phyloP scores from a whole-genome alignment of 305 asterid genomes.

The Ajuga reptans region DNA sequence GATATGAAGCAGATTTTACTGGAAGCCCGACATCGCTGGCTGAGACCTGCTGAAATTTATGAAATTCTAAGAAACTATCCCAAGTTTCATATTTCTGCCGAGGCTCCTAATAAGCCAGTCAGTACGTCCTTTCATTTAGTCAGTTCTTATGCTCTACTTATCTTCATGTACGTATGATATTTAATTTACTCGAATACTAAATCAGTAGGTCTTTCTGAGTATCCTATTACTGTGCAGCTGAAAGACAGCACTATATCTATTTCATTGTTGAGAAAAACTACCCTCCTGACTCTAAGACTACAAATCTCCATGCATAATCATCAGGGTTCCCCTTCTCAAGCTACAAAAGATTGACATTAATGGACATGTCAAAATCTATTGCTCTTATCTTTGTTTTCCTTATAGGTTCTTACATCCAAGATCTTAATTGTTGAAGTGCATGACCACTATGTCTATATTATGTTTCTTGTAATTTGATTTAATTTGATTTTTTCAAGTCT shows the following conservation, averaged over 20 bases:
- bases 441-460: neutral
- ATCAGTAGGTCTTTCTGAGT: neutral
- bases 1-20: conserved; percentile 61
- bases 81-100: conserved; percentile 60
- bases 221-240: neutral
- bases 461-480: neutral
- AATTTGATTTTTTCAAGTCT: neutral
- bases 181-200: neutral
- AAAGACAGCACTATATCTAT: neutral
- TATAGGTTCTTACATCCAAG: neutral
- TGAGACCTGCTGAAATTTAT: conserved; percentile 87
- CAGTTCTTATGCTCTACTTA: neutral
- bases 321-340: neutral
- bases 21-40: conserved; percentile 82
- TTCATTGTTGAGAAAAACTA: neutral
- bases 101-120: conserved; percentile 74
- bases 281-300: neutral
- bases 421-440: neutral
- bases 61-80: conserved; percentile 59
- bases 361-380: neutral
- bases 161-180: neutral
- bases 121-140: conserved; percentile 49
- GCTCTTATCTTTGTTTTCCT: neutral
- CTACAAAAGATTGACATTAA: neutral
- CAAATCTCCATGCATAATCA: neutral